Evolutionary conservation across 805 yeast genomes (phyloP).

Genomic region (Yarrowia sp.): DNA sequence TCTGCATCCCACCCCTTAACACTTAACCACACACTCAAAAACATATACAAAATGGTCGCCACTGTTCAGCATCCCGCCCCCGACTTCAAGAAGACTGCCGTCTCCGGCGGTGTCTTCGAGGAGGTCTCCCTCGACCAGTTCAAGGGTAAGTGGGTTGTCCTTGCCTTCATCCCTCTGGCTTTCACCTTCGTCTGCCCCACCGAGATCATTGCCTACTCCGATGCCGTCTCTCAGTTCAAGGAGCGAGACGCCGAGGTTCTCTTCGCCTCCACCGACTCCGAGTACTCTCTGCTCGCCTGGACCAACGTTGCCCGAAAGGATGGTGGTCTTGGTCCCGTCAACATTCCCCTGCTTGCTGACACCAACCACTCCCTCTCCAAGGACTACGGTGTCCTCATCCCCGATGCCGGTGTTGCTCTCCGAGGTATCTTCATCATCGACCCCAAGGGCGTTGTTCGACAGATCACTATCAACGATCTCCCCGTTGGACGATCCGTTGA

Average conservation of each 20-base stretch:
- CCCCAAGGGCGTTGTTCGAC: slow-evolving; percentile 93
- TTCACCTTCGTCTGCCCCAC: slow-evolving; percentile 99
- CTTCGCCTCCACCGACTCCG: slow-evolving; percentile 98
- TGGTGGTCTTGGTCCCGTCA: slow-evolving; percentile 95
- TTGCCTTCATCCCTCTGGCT: slow-evolving; percentile 97
- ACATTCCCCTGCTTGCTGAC: slow-evolving; percentile 94
- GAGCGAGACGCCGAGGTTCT: slow-evolving; percentile 84
- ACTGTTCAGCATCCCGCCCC: slow-evolving; percentile 96
- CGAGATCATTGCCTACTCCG: slow-evolving; percentile 97
- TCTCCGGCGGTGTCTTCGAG: slow-evolving; percentile 93
- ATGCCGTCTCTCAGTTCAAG: slow-evolving; percentile 84
- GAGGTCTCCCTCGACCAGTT: slow-evolving; percentile 90
- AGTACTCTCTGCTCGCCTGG: slow-evolving; percentile 97
- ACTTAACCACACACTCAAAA: not conserved
- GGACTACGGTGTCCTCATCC: slow-evolving; percentile 96
- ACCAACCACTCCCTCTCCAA: slow-evolving; percentile 91
- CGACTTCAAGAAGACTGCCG: slow-evolving; percentile 93
- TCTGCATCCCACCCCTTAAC: not conserved
- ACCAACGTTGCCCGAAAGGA: slow-evolving; percentile 93
- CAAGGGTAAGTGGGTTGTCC: slow-evolving; percentile 96
- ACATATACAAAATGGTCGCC: slow-evolving; percentile 65
- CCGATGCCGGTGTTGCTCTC: slow-evolving; percentile 94
- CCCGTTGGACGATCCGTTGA: slow-evolving; percentile 99
- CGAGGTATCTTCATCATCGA: slow-evolving; percentile 98
- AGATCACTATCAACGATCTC: slow-evolving; percentile 95